Evolutionary conservation across 2,329 filamentous ascomycete species (phyloP).

Genomic region (Hortaea werneckii): DNA sequence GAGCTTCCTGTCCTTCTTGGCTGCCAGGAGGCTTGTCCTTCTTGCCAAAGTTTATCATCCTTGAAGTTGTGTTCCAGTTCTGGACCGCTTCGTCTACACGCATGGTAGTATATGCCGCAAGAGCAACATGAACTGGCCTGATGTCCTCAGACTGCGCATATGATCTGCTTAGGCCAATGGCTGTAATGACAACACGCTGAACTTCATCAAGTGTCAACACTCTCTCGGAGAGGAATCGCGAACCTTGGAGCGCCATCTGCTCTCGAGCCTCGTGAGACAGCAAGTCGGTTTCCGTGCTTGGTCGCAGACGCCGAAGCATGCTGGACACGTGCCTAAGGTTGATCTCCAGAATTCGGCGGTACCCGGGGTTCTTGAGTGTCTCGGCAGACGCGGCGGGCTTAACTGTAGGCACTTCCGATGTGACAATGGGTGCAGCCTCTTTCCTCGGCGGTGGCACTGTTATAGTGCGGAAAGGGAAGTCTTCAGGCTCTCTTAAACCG

Average conservation of each 20-base stretch:
- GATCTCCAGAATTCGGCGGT: constrained; percentile 35
- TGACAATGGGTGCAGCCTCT: constrained; percentile 8
- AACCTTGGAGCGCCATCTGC: constrained; percentile 16
- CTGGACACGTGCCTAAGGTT: constrained; percentile 56
- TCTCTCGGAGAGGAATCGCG: constrained; percentile 37
- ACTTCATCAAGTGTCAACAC: constrained; percentile 48
- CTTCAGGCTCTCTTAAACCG: constrained; percentile 24
- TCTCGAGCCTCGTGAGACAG: constrained; percentile 8
- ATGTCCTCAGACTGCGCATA: constrained; percentile 20
- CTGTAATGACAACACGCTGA: constrained; percentile 48
- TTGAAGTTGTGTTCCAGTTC: constrained; percentile 6
- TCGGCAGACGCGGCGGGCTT: background rate
- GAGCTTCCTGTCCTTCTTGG: background rate
- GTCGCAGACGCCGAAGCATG: constrained; percentile 45
- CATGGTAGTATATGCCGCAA: constrained; percentile 14
- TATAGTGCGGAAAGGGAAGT: constrained; percentile 43
- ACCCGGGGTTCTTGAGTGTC: constrained; percentile 7
- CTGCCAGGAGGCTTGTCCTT: background rate
- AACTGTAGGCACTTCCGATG: background rate
- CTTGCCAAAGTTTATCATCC: constrained; percentile 4
- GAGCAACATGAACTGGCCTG: constrained; percentile 27
- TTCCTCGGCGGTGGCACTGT: constrained; percentile 41
- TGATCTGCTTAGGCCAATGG: constrained; percentile 40
- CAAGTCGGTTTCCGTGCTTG: constrained; percentile 15
- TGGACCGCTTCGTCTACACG: constrained; percentile 11